Conservation (phyloP, 2,329 filamentous ascomycete species). For the Pseudogymnoascus sp. region DNA sequence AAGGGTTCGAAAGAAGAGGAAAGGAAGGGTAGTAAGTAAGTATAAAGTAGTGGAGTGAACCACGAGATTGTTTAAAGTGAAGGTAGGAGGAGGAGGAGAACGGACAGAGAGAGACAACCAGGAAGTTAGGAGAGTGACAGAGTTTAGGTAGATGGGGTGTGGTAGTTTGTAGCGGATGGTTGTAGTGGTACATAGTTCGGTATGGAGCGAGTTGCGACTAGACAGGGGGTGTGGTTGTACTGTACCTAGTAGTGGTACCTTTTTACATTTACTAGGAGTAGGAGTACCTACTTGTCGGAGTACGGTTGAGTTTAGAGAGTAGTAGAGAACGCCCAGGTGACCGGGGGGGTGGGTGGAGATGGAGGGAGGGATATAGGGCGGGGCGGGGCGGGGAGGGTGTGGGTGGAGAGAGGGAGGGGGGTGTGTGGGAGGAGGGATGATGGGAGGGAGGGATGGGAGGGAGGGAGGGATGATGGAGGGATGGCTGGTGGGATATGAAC, state of each 20-base stretch:
- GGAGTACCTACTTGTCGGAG: neutral
- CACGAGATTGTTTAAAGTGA: neutral
- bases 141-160: neutral
- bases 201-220: neutral
- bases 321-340: neutral
- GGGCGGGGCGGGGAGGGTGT: neutral
- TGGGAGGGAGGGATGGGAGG: neutral
- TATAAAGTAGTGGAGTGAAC: neutral
- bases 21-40: neutral
- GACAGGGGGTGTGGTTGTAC: neutral
- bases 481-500: neutral
- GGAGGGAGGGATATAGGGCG: too few species aligned
- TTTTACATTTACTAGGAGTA: too few species aligned
- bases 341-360: neutral
- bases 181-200: neutral
- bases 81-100: neutral
- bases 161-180: neutral
- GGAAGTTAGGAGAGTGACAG: neutral
- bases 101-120: neutral
- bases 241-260: neutral
- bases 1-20: neutral
- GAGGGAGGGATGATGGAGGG: neutral
- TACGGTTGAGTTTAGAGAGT: neutral
- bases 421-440: too few species aligned
- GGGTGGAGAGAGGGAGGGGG: too few species aligned